Percentiles rank a stretch among this genome's conserved stretches.
Conservation (phyloP, 2,329 filamentous ascomycete genomes). For the Paecilomyces fulvus region DNA sequence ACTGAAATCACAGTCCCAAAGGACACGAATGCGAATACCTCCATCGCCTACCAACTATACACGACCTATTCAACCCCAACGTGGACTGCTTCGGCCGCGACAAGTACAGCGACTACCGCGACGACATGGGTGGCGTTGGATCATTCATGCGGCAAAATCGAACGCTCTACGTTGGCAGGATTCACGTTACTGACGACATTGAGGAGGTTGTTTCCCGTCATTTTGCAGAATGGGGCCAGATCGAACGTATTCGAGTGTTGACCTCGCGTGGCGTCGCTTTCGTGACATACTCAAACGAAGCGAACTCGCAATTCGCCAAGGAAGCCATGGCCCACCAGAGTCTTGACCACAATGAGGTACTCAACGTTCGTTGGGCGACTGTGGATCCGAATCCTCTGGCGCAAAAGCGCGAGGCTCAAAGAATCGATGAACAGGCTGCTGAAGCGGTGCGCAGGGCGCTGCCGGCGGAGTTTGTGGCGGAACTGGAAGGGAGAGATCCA, state of each 20-base stretch:
- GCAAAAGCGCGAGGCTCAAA: slow-evolving; percentile 78
- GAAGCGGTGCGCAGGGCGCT: slow-evolving; percentile 84
- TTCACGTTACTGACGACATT: slow-evolving; percentile 93
- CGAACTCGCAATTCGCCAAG: slow-evolving; percentile 83
- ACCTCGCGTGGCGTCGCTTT: slow-evolving; percentile 88
- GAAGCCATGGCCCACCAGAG: slow-evolving; percentile 94
- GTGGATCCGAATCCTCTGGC: slow-evolving; percentile 93
- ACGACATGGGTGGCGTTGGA: slow-evolving; percentile 96
- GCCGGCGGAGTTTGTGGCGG: slow-evolving; percentile 81
- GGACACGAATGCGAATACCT: slow-evolving; percentile 92
- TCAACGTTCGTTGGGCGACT: slow-evolving; percentile 96
- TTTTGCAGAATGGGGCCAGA: slow-evolving; percentile 92
- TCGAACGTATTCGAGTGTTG: slow-evolving; percentile 80
- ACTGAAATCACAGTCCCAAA: slow-evolving; percentile 46
- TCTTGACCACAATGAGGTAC: slow-evolving; percentile 80
- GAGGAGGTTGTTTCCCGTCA: slow-evolving; percentile 92
- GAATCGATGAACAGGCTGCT: slow-evolving; percentile 91
- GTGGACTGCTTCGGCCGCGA: slow-evolving; percentile 92
- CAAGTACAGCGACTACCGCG: slow-evolving; percentile 85
- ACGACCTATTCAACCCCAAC: slow-evolving; percentile 87
- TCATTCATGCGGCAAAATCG: slow-evolving; percentile 90
- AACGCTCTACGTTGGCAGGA: slow-evolving; percentile 85
- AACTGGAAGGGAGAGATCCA: slow-evolving; percentile 85
- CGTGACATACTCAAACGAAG: slow-evolving; percentile 86
- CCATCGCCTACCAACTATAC: slow-evolving; percentile 75